Evolutionary conservation across 371 early-diverging fungal species (phyloP).

Genomic region (Fennellomyces sp.): DNA sequence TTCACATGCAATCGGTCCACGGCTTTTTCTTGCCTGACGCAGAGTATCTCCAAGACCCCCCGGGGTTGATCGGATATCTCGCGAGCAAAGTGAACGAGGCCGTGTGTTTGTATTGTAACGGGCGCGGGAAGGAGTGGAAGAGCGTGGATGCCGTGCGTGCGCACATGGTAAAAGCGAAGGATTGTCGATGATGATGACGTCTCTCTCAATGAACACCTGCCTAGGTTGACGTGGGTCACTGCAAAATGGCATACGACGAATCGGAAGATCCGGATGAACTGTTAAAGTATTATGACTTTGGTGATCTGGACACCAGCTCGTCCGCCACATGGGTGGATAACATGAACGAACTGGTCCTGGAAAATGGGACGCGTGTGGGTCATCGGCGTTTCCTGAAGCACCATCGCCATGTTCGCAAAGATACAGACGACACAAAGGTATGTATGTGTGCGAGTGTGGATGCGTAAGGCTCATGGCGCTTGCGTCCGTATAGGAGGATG

Average conservation of each 20-base stretch:
- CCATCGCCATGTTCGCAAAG: slow-evolving; percentile 66
- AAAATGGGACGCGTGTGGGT: slow-evolving; percentile 81
- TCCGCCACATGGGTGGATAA: slow-evolving; percentile 16
- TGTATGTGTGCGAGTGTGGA: too few species aligned
- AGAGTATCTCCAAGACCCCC: slow-evolving; percentile 87
- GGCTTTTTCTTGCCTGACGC: slow-evolving; percentile 96
- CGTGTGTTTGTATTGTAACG: slow-evolving; percentile 96
- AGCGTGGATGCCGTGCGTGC: slow-evolving; percentile 87
- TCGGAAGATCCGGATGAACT: slow-evolving; percentile 88
- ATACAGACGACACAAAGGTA: too few species aligned
- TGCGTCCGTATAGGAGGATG: too few species aligned
- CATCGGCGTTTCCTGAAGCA: slow-evolving; percentile 79
- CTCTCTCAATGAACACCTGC: too few species aligned
- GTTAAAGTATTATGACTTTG: slow-evolving; percentile 89
- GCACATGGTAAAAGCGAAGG: slow-evolving; percentile 79
- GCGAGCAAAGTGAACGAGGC: slow-evolving; percentile 90
- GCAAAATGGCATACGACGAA: slow-evolving; percentile 92
- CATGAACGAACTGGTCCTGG: slow-evolving; percentile 76
- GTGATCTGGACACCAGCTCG: slow-evolving; percentile 32
- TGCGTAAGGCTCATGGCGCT: too few species aligned
- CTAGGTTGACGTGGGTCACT: slow-evolving; percentile 88
- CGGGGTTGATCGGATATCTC: slow-evolving; percentile 87
- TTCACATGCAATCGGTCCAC: slow-evolving; percentile 90
- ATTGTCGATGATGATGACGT: not conserved
- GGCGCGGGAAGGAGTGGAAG: slow-evolving; percentile 82